A percentile compares a stretch with the other conserved stretches of the same genome.
Evolutionary conservation across 1,284 basidiomycete genomes (phyloP).

Genomic region (Cystobasidium pallidum): DNA sequence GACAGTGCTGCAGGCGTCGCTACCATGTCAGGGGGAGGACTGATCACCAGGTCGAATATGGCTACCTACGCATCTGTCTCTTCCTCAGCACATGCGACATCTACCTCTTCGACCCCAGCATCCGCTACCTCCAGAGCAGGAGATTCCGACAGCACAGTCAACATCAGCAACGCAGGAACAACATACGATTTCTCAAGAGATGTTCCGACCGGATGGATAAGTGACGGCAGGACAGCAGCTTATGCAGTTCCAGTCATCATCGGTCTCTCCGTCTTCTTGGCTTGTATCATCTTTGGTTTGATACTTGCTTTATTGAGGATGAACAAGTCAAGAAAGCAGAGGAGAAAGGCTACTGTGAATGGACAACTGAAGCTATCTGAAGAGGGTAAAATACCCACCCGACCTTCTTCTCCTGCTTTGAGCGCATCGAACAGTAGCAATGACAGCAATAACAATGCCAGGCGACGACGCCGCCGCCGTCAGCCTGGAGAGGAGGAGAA

Average conservation of each 20-base stretch:
- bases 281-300: constrained; percentile 28
- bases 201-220: constrained; percentile 37
- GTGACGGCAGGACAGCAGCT: constrained; percentile 37
- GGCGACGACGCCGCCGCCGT: too few relatives aligned
- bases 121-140: neutral
- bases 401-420: constrained; percentile 11
- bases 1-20: neutral
- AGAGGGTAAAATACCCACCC: constrained; percentile 23
- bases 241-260: constrained; percentile 44
- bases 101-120: neutral
- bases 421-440: neutral
- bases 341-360: constrained; percentile 12
- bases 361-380: constrained; percentile 32
- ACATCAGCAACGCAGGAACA: neutral
- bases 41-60: constrained; percentile 13
- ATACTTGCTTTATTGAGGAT: constrained; percentile 18
- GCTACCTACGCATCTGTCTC: constrained; percentile 5
- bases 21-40: neutral
- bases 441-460: neutral
- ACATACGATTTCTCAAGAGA: constrained; percentile 35
- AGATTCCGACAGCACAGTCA: neutral
- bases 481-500: too few relatives aligned
- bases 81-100: neutral
- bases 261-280: constrained; percentile 36
- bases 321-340: constrained; percentile 8